Conservation (phyloP, 306 rosid genomes). For the Prunus fruticosa region DNA sequence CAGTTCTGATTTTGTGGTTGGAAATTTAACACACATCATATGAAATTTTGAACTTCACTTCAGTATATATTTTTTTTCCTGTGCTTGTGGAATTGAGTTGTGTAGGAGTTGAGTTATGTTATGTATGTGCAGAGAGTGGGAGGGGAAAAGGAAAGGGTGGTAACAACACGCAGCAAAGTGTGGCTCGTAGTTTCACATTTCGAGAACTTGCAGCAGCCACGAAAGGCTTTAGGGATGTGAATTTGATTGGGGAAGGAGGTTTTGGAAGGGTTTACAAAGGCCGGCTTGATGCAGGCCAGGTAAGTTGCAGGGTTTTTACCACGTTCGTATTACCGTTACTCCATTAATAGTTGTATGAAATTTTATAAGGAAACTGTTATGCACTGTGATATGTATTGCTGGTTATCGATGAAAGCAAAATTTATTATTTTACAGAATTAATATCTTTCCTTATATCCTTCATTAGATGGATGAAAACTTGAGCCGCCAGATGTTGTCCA, state of each 20-base stretch:
- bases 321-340: neutral
- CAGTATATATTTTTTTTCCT: neutral
- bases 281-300: conserved; percentile 71
- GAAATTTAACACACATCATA: neutral
- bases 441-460: neutral
- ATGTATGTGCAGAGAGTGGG: conserved; percentile 31
- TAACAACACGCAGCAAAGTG: conserved; percentile 24
- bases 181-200: conserved; percentile 57
- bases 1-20: neutral
- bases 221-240: conserved; percentile 62
- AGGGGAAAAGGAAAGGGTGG: conserved; percentile 32
- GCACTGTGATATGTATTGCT: neutral
- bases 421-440: neutral
- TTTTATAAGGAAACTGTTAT: neutral
- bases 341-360: neutral
- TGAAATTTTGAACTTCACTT: neutral
- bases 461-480: conserved; percentile 4
- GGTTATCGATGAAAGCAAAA: neutral
- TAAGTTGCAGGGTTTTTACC: conserved; percentile 11
- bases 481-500: neutral
- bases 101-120: conserved; percentile 5
- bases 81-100: neutral
- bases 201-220: conserved; percentile 85
- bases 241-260: conserved; percentile 95
- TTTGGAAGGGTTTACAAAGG: conserved; percentile 96